A percentile compares a stretch with the other conserved stretches of the same genome.
Evolutionary conservation across 306 rosid genomes (phyloP).

Genomic region (Arachis hypogaea): DNA sequence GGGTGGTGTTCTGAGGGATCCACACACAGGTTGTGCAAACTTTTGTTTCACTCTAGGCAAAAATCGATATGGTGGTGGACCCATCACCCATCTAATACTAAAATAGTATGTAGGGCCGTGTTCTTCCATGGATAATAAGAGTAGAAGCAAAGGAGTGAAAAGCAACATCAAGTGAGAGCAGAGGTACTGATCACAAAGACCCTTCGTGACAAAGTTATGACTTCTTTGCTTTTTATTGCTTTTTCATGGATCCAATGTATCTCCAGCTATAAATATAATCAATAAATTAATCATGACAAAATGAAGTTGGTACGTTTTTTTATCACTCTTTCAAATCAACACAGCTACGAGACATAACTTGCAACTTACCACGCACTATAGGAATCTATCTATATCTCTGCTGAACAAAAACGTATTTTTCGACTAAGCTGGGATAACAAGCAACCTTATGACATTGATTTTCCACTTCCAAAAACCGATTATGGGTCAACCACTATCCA

Average conservation of each 20-base stretch:
- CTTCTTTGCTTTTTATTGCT: background rate
- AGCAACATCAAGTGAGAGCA: slow-evolving; percentile 38
- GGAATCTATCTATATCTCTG: background rate
- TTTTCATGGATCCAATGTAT: slow-evolving; percentile 45
- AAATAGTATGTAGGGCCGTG: slow-evolving; percentile 22
- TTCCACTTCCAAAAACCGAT: background rate
- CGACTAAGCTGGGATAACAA: slow-evolving; percentile 32
- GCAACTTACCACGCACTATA: slow-evolving; percentile 14
- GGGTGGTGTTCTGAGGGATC: slow-evolving; percentile 23
- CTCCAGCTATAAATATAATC: slow-evolving; percentile 10
- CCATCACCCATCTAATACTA: background rate
- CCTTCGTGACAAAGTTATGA: slow-evolving; percentile 54
- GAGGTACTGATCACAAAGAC: slow-evolving; percentile 40
- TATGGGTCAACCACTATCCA: background rate
- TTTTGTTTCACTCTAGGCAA: slow-evolving; percentile 43
- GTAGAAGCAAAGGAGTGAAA: slow-evolving; percentile 41
- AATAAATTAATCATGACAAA: slow-evolving; percentile 32
- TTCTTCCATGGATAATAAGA: slow-evolving; percentile 13
- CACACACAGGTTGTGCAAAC: slow-evolving; percentile 31
- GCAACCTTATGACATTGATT: slow-evolving; percentile 29
- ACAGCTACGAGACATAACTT: slow-evolving; percentile 27
- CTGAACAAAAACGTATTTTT: background rate
- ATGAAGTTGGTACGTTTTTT: slow-evolving; percentile 26
- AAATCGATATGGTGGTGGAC: slow-evolving; percentile 25
- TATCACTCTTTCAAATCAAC: slow-evolving; percentile 36